Evolutionary conservation across 2,329 filamentous ascomycete genomes (phyloP).

Genomic region (Colletotrichum caudatum): DNA sequence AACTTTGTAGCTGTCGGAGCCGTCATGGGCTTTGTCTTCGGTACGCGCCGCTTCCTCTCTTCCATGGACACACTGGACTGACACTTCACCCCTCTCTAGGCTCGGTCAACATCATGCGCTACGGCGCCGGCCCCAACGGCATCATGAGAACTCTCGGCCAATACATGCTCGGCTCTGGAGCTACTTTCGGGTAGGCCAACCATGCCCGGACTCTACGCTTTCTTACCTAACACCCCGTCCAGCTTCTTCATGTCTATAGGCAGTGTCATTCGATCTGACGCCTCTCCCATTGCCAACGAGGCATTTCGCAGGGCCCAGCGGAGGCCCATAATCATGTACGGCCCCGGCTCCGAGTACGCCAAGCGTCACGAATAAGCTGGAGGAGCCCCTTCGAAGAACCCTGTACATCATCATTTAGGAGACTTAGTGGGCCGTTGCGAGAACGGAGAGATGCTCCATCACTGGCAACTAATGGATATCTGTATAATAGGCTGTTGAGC

Average conservation of each 20-base stretch:
- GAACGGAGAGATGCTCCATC: slow-evolving; percentile 22
- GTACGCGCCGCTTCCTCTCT: slow-evolving; percentile 60
- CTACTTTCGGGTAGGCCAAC: slow-evolving; percentile 86
- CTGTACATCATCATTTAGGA: slow-evolving; percentile 39
- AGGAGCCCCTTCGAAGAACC: slow-evolving; percentile 8
- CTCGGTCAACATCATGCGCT: slow-evolving; percentile 94
- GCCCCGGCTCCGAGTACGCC: slow-evolving; percentile 50
- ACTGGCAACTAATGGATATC: slow-evolving; percentile 32
- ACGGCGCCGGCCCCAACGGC: slow-evolving; percentile 91
- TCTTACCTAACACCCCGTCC: slow-evolving; percentile 8
- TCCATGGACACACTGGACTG: slow-evolving; percentile 11
- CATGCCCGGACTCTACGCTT: not conserved
- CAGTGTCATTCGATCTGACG: slow-evolving; percentile 93
- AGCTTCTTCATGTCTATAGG: slow-evolving; percentile 99
- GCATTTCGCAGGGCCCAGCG: slow-evolving; percentile 81
- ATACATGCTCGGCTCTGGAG: slow-evolving; percentile 95
- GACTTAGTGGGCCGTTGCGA: slow-evolving; percentile 4
- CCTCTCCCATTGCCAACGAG: slow-evolving; percentile 79
- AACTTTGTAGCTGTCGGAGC: slow-evolving; percentile 81
- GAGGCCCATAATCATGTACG: slow-evolving; percentile 76
- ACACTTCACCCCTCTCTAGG: slow-evolving; percentile 61
- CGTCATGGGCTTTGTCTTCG: slow-evolving; percentile 98
- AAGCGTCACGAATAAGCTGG: slow-evolving; percentile 40
- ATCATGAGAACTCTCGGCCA: slow-evolving; percentile 95
- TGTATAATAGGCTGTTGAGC: slow-evolving; percentile 38